Conservation (phyloP, 129 eudicot genomes). For the Flaveria ramosissima region DNA sequence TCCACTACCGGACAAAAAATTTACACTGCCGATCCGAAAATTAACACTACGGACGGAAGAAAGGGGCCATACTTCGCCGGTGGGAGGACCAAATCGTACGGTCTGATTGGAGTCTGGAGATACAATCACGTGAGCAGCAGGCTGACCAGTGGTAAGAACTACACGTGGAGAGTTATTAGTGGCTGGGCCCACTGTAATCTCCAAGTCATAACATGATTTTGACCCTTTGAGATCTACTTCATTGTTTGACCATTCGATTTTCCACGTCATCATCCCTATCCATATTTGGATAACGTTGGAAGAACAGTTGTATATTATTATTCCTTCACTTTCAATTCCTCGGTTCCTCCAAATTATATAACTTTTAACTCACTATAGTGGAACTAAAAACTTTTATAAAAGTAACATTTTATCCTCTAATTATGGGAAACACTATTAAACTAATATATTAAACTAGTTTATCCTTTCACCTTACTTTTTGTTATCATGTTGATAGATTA, state of each 20-base stretch:
- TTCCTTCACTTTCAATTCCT: background rate
- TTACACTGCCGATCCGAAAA: no score
- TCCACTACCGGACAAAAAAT: no score
- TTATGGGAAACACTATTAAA: no score
- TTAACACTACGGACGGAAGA: no score
- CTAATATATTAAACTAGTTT: no score
- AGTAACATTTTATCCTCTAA: no score
- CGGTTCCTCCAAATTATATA: no score
- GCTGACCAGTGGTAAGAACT: background rate
- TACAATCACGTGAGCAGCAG: conserved; percentile 26
- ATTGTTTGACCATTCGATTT: background rate
- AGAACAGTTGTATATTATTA: background rate
- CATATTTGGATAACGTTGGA: background rate
- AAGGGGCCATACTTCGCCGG: no score
- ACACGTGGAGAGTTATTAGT: conserved; percentile 21
- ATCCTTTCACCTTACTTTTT: no score
- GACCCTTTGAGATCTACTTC: background rate
- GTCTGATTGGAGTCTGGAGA: background rate
- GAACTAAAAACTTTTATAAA: no score
- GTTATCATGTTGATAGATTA: no score
- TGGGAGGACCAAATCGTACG: conserved; percentile 17
- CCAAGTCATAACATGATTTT: background rate
- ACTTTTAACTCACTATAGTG: no score
- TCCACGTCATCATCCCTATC: conserved; percentile 33
- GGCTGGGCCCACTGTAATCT: conserved; percentile 12